Evolutionary conservation across 2,329 filamentous ascomycete species (phyloP), one percentile per base, ranked within the genome.

Genomic region (Purpureocillium takamizusanense): DNA sequence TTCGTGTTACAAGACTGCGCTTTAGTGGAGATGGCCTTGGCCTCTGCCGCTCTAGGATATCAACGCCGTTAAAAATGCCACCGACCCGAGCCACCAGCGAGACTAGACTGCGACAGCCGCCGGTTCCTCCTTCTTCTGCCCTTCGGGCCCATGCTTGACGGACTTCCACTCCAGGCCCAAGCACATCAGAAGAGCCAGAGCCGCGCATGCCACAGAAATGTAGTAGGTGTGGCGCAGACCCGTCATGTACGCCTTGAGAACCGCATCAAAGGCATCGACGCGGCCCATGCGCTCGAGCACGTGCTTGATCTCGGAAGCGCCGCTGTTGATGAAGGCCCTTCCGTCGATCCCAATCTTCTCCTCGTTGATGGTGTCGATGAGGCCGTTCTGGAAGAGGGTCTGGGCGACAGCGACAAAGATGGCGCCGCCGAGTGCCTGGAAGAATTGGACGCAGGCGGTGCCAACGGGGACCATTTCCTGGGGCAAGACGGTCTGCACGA

Each of bases 341-440:
- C 69, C 59, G 29, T 72, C 59, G n/a, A 78, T 51, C n/a, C 57
- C 56, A 2, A 69, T 63, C 12, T 65, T 60, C 42, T 65, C 53
- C 2, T 50, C 41, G n/a, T 52, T 45, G 4, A 86, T 62, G 28
- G 72, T 65, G 4, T 65, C 55, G 33, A 76, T 61, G 14, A 86
- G 62, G 0, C 70, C 74, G 50, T 83, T 83, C 45, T 76, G 72
- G 61, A 86, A 84, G 33, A 83, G 68, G 15, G 78, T 76, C 54
- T 86, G 77, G 0, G 74, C 74, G 9, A 83, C 74, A 6, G 75
- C 72, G 35, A 86, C 72, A 46, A 76, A 75, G 17, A 86, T 59
- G 2, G 81, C 77, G 4, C 80, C 80, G 31, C 80, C 80, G 4
- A 86, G 66, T 2, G 69, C 68, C 51, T 83, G 77, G 60, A 76